phyloP scores from a whole-genome alignment of 768 basidiomycete species.

The Calocybe cyanea region DNA sequence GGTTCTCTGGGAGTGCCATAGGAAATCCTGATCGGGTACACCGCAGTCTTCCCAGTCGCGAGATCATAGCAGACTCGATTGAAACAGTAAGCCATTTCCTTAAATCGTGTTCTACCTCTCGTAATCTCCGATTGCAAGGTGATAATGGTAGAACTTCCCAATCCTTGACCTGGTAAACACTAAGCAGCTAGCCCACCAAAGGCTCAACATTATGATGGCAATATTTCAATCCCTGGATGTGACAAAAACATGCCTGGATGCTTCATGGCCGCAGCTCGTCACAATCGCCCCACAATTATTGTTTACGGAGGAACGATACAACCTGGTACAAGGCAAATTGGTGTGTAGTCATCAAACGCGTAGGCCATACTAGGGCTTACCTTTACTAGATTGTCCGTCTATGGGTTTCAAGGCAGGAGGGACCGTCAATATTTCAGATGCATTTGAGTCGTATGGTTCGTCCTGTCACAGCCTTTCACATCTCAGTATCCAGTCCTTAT shows the following conservation, averaged over 20 bases:
- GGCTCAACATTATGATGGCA: constrained; percentile 89
- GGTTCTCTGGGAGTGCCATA: background rate
- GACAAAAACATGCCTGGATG: constrained; percentile 95
- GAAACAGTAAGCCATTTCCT: constrained; percentile 55
- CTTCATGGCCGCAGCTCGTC: constrained; percentile 79
- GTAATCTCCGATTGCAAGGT: constrained; percentile 34
- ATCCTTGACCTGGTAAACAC: background rate
- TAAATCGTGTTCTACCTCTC: constrained; percentile 35
- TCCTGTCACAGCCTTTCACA: background rate
- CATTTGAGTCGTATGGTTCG: constrained; percentile 79
- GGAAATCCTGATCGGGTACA: constrained; percentile 4
- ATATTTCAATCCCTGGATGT: constrained; percentile 83
- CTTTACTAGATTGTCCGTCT: constrained; percentile 61
- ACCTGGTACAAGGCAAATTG: constrained; percentile 67
- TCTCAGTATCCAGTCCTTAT: background rate
- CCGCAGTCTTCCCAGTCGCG: constrained; percentile 79
- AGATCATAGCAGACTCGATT: constrained; percentile 87
- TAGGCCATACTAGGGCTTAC: constrained; percentile 23
- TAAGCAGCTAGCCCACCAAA: constrained; percentile 19
- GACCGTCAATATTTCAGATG: constrained; percentile 78
- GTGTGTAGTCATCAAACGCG: constrained; percentile 28
- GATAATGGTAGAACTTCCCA: constrained; percentile 42
- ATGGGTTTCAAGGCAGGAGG: constrained; percentile 80
- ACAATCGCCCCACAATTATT: constrained; percentile 86
- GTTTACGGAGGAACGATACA: constrained; percentile 87